A percentile compares a stretch with the other conserved stretches of the same genome.
These are phyloP conservation scores for Plasmodiophora brassicae DNA, from an alignment of 208 protist genomes.

Conservation along the genomic window DNA sequence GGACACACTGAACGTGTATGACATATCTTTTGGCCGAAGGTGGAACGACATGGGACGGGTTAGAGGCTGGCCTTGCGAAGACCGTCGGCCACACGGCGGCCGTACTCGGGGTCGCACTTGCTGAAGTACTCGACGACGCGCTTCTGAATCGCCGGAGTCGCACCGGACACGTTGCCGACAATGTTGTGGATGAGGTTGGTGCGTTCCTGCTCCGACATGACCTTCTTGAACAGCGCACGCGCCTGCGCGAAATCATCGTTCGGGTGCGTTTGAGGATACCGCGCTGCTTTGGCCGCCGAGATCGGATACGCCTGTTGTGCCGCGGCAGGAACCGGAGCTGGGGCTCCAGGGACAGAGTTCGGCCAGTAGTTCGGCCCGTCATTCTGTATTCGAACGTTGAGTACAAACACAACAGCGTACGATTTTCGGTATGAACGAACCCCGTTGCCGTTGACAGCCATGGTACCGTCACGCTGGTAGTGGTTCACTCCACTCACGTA, in stretches of 20 bases:
- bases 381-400: too few species aligned
- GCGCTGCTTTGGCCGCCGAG: neutral
- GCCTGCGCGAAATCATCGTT: constrained; percentile 55
- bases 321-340: neutral
- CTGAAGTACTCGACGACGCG: constrained; percentile 45
- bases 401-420: too few species aligned
- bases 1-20: too few species aligned
- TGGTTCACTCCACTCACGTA: constrained; percentile 42
- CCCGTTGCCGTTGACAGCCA: constrained; percentile 57
- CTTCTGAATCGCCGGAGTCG: constrained; percentile 46
- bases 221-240: constrained; percentile 24
- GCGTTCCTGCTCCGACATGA: constrained; percentile 51
- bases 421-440: too few species aligned
- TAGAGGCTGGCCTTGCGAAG: neutral
- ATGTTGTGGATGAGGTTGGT: constrained; percentile 52
- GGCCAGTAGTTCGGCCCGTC: constrained; percentile 62
- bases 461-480: constrained; percentile 63
- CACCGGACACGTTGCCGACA: constrained; percentile 49
- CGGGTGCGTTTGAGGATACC: constrained; percentile 1
- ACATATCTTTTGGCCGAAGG: too few species aligned
- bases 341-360: constrained; percentile 53
- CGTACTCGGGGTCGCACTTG: constrained; percentile 56
- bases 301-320: neutral
- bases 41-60: too few species aligned
- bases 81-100: constrained; percentile 35